phyloP scores from a whole-genome alignment of 1,284 basidiomycete genomes.

The Irpex lacteus region DNA sequence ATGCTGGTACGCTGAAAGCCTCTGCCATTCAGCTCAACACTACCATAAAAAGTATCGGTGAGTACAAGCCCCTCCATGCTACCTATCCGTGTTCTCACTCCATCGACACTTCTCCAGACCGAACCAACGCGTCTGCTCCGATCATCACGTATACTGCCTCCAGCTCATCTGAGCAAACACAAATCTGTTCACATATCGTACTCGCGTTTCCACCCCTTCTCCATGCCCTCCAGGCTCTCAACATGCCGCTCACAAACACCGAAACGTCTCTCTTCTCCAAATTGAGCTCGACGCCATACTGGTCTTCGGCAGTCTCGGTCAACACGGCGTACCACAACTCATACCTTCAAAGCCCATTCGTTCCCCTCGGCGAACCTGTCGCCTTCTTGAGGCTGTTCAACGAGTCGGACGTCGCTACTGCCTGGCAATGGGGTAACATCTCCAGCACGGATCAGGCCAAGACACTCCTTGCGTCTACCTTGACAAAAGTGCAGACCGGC shows the following conservation, averaged over 20 bases:
- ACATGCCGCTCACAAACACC: neutral
- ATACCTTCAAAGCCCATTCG: neutral
- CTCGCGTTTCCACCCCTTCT: constrained; percentile 2
- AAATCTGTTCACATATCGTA: neutral
- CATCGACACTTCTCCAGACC: neutral
- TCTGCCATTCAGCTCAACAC: neutral
- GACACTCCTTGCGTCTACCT: neutral
- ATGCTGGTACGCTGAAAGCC: neutral
- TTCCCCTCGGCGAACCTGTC: neutral
- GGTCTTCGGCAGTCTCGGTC: neutral
- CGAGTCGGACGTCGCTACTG: neutral
- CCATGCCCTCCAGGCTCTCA: neutral
- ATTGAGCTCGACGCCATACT: neutral
- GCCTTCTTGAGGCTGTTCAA: constrained; percentile 1
- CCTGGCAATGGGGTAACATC: constrained; percentile 1
- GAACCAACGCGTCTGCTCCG: neutral
- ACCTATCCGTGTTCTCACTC: neutral
- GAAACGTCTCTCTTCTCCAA: constrained; percentile 1
- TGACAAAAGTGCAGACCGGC: neutral
- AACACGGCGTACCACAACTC: neutral
- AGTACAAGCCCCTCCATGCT: neutral
- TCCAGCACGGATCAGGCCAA: neutral
- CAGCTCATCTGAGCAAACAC: neutral
- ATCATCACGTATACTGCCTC: neutral
- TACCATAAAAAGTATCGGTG: neutral